These are phyloP conservation scores for Colletotrichum tofieldiae DNA, from an alignment of 2,329 filamentous ascomycete genomes.

Conservation along the genomic window DNA sequence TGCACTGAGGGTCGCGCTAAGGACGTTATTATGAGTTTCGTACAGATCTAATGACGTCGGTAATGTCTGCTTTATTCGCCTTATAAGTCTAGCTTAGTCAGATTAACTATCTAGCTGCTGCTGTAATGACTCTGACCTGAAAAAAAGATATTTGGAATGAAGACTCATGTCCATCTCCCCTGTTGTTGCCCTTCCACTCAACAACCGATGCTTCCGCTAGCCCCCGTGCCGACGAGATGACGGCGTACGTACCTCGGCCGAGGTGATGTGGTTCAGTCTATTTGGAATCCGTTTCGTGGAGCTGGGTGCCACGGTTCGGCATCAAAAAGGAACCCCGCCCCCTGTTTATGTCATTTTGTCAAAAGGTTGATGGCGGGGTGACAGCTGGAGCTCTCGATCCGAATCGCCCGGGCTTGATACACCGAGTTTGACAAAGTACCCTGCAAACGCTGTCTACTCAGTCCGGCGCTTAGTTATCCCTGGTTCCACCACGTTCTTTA, in stretches of 20 bases:
- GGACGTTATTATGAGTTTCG: not conserved
- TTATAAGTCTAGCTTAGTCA: not conserved
- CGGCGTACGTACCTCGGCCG: conserved; percentile 14
- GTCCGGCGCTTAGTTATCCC: conserved; percentile 35
- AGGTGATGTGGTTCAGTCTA: conserved; percentile 18
- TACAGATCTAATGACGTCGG: not conserved
- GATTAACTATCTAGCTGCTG: not conserved
- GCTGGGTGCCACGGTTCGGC: conserved; percentile 10
- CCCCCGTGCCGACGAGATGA: conserved; percentile 2
- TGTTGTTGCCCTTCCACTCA: not conserved
- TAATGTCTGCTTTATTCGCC: conserved; percentile 4
- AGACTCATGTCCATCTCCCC: not conserved
- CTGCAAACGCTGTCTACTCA: not conserved
- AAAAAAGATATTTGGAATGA: not conserved
- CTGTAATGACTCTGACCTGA: not conserved
- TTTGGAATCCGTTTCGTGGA: conserved; percentile 27
- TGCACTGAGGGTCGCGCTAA: not conserved
- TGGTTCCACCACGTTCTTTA: conserved; percentile 35
- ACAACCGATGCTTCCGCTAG: conserved; percentile 5
- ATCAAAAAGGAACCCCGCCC: not conserved
- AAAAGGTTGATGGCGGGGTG: conserved; percentile 5
- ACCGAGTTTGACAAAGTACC: not conserved
- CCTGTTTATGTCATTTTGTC: conserved; percentile 4
- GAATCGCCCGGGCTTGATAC: not conserved
- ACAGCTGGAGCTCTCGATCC: not conserved